These are phyloP conservation scores for Sporothrix protearum DNA, from an alignment of 2,329 filamentous ascomycete genomes.

Conservation along the genomic window DNA sequence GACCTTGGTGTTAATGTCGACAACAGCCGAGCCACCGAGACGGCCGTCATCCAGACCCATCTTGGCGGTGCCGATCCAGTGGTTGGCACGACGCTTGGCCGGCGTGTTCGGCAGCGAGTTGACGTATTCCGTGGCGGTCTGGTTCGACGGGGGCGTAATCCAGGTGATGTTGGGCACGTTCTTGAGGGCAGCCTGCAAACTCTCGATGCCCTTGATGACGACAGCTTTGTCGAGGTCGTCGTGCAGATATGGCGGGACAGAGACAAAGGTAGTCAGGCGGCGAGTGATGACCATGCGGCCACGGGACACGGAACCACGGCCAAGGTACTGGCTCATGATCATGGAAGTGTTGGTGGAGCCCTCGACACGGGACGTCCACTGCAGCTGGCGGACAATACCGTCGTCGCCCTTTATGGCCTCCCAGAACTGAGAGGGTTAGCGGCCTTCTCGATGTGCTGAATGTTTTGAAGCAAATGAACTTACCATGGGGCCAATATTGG, in stretches of 20 bases:
- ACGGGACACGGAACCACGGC: conserved; percentile 58
- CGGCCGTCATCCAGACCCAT: conserved; percentile 58
- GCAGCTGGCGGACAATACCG: conserved; percentile 60
- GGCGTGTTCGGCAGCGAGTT: conserved; percentile 43
- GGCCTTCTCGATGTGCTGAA: not conserved
- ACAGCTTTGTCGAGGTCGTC: conserved; percentile 57
- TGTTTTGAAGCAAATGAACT: not conserved
- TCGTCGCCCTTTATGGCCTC: conserved; percentile 56
- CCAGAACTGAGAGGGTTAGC: conserved; percentile 40
- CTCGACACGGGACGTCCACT: conserved; percentile 53
- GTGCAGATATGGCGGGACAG: conserved; percentile 57
- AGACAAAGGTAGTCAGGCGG: conserved; percentile 56
- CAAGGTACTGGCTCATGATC: conserved; percentile 60
- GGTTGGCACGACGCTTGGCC: conserved; percentile 45
- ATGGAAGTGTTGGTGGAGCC: conserved; percentile 38
- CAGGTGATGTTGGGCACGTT: conserved; percentile 54
- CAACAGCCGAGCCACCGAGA: conserved; percentile 53
- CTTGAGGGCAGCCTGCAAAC: conserved; percentile 53
- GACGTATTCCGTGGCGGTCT: conserved; percentile 55
- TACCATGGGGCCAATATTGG: conserved; percentile 60
- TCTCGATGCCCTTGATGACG: conserved; percentile 61
- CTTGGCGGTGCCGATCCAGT: conserved; percentile 59
- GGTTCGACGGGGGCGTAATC: conserved; percentile 50
- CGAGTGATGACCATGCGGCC: conserved; percentile 59
- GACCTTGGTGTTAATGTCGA: conserved; percentile 61